Conservation (phyloP, 805 yeast species). For the Cyberlindnera subsufficiens region DNA sequence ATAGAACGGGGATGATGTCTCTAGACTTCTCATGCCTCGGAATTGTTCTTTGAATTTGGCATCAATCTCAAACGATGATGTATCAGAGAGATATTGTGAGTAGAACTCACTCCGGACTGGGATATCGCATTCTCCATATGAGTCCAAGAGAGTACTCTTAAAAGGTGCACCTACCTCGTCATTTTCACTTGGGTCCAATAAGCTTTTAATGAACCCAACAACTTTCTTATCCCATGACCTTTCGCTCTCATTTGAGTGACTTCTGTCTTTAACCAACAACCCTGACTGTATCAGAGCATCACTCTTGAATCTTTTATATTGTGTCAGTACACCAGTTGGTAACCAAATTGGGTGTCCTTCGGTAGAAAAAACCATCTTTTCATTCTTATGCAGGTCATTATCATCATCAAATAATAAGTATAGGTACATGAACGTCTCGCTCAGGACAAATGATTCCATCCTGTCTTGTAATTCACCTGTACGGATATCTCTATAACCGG, state of each 20-base stretch:
- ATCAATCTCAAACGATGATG: conserved; percentile 11
- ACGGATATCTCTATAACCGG: conserved; percentile 66
- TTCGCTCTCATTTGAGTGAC: background rate
- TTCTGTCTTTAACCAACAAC: background rate
- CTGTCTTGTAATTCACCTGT: conserved; percentile 63
- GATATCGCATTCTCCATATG: conserved; percentile 2
- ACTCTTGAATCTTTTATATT: conserved; percentile 16
- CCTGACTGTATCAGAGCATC: background rate
- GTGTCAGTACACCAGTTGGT: conserved; percentile 28
- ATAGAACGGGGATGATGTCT: conserved; percentile 11
- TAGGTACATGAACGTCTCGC: conserved; percentile 83
- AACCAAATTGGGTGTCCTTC: conserved; percentile 92
- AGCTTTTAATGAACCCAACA: conserved; percentile 4
- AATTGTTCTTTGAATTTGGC: conserved; percentile 13
- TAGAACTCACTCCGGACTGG: background rate
- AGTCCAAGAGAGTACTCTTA: background rate
- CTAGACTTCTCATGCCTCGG: conserved; percentile 5
- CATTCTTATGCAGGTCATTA: conserved; percentile 44
- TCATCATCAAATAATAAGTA: conserved; percentile 71
- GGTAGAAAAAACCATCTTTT: conserved; percentile 53
- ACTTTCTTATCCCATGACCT: conserved; percentile 4
- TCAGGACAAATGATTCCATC: conserved; percentile 87
- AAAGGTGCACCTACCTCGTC: background rate
- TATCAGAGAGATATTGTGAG: conserved; percentile 7
- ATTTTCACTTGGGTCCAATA: conserved; percentile 3